phyloP scores from a whole-genome alignment of 148 eudicot genomes.

The Talinum fruticosum region DNA sequence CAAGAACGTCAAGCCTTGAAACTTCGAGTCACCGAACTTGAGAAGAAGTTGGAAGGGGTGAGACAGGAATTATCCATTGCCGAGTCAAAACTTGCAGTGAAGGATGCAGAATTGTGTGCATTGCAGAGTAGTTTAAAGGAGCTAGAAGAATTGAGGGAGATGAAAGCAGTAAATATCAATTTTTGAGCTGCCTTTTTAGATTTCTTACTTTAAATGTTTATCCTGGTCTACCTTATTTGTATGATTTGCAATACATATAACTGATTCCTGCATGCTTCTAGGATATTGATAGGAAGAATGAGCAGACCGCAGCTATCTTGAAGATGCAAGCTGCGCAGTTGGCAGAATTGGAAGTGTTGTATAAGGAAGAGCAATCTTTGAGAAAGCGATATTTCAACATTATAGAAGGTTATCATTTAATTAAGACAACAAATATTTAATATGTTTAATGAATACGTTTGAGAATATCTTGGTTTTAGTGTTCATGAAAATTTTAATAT shows the following conservation, averaged over 20 bases:
- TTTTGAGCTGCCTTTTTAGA: too few relatives aligned
- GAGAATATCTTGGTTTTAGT: not conserved
- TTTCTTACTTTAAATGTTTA: not conserved
- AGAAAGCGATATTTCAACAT: slow-evolving; percentile 87
- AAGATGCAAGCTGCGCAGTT: slow-evolving; percentile 91
- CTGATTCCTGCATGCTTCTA: slow-evolving; percentile 23
- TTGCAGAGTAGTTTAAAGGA: slow-evolving; percentile 69
- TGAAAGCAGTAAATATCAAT: slow-evolving; percentile 73
- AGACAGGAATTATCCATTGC: slow-evolving; percentile 44
- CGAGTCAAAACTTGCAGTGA: slow-evolving; percentile 54
- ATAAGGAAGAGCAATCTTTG: slow-evolving; percentile 83
- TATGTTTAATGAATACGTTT: not conserved
- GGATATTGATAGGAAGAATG: slow-evolving; percentile 98
- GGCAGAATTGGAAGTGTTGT: slow-evolving; percentile 75
- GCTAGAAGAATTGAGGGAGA: slow-evolving; percentile 84
- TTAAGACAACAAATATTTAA: not conserved
- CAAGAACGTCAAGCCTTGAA: slow-evolving; percentile 54
- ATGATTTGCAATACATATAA: not conserved
- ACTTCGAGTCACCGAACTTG: slow-evolving; percentile 59
- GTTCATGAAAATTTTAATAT: not conserved
- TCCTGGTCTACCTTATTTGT: not conserved
- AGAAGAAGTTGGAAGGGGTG: slow-evolving; percentile 59
- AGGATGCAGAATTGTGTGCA: slow-evolving; percentile 53
- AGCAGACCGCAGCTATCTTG: slow-evolving; percentile 88
- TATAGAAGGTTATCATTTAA: slow-evolving; percentile 64